phyloP scores from a whole-genome alignment of 805 yeast genomes.

The Hanseniaspora thailandica region DNA sequence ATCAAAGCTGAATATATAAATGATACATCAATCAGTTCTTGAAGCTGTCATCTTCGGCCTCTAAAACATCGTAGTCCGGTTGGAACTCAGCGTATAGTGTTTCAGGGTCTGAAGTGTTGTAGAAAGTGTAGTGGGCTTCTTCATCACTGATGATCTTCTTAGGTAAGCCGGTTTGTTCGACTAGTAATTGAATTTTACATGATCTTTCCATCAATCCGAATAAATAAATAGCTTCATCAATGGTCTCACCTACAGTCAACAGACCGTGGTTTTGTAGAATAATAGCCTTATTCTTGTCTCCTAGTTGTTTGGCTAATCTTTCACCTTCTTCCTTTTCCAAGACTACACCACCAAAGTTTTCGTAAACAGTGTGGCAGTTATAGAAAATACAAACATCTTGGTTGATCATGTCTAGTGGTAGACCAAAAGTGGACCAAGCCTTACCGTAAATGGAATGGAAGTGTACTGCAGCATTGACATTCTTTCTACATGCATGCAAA shows the following conservation, averaged over 20 bases:
- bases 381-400: slow-evolving; percentile 64
- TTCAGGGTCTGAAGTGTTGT: slow-evolving; percentile 50
- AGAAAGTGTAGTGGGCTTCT: slow-evolving; percentile 54
- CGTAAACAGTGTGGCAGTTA: slow-evolving; percentile 52
- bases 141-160: slow-evolving; percentile 41
- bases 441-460: slow-evolving; percentile 53
- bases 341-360: slow-evolving; percentile 68
- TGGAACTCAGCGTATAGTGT: slow-evolving; percentile 60
- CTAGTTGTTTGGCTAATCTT: slow-evolving; percentile 48
- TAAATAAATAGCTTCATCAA: slow-evolving; percentile 60
- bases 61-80: slow-evolving; percentile 39
- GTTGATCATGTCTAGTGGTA: slow-evolving; percentile 60
- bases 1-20: neutral
- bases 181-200: slow-evolving; percentile 52
- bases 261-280: slow-evolving; percentile 62
- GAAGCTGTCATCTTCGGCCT: slow-evolving; percentile 11
- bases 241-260: slow-evolving; percentile 55
- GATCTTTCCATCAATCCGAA: slow-evolving; percentile 50
- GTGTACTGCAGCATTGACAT: slow-evolving; percentile 58
- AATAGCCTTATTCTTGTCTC: slow-evolving; percentile 40
- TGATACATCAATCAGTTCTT: neutral
- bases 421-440: slow-evolving; percentile 51
- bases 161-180: slow-evolving; percentile 37
- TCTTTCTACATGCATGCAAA: slow-evolving; percentile 52
- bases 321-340: slow-evolving; percentile 50